Evolutionary conservation across 2,329 filamentous ascomycete species (phyloP).

Genomic region (Aspergillus intermedius): DNA sequence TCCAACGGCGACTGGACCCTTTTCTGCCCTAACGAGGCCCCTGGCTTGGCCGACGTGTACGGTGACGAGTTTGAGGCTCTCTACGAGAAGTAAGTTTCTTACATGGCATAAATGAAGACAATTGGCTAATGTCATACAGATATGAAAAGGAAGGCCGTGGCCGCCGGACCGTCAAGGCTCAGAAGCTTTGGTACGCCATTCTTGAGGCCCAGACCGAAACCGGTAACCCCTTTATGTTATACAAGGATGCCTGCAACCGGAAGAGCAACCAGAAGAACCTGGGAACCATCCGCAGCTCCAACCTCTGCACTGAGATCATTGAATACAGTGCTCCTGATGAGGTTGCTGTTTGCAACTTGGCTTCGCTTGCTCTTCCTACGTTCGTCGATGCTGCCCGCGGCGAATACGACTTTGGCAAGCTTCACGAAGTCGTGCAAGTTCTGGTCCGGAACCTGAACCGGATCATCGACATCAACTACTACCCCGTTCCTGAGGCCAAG

Average conservation of each 20-base stretch:
- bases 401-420: constrained; percentile 89
- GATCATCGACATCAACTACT: constrained; percentile 98
- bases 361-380: constrained; percentile 83
- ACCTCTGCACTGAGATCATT: constrained; percentile 96
- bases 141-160: constrained; percentile 87
- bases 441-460: constrained; percentile 94
- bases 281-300: constrained; percentile 95
- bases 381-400: constrained; percentile 82
- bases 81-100: constrained; percentile 56
- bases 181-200: constrained; percentile 99
- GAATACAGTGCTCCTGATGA: constrained; percentile 97
- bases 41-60: constrained; percentile 91
- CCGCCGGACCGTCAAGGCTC: constrained; percentile 85
- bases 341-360: constrained; percentile 97
- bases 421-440: constrained; percentile 89
- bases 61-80: constrained; percentile 95
- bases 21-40: constrained; percentile 96
- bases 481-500: constrained; percentile 87
- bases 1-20: constrained; percentile 95
- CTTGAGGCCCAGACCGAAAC: constrained; percentile 98
- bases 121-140: constrained; percentile 32
- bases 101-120: not conserved
- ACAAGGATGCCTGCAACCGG: constrained; percentile 96
- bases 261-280: constrained; percentile 99
- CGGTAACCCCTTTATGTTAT: constrained; percentile 98